phyloP scores from a whole-genome alignment of 1,139 yeast species.

The Sugiyamaella sp. region DNA sequence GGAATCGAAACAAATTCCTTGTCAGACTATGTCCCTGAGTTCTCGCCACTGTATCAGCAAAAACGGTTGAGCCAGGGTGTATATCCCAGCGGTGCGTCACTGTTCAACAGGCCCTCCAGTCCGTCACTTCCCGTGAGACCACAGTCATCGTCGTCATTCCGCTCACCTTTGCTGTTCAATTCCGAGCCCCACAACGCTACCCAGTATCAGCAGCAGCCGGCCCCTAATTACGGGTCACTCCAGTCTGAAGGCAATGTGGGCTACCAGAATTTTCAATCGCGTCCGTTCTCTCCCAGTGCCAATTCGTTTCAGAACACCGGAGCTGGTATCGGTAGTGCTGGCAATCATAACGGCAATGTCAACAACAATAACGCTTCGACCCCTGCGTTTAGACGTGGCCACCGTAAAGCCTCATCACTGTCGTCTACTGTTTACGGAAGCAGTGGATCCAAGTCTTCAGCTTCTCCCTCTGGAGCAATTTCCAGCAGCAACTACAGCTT shows the following conservation, averaged over 20 bases:
- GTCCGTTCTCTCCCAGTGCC: not conserved
- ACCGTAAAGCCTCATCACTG: conserved; percentile 37
- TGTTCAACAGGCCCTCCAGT: conserved; percentile 29
- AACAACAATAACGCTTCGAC: conserved; percentile 17
- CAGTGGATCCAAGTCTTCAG: conserved; percentile 8
- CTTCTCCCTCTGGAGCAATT: conserved; percentile 19
- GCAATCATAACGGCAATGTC: not conserved
- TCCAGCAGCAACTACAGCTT: conserved; percentile 22
- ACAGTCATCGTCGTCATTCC: conserved; percentile 32
- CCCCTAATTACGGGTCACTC: not conserved
- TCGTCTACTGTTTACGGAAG: conserved; percentile 26
- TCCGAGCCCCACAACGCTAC: not conserved
- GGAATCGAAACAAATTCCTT: not conserved
- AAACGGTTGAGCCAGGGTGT: conserved; percentile 10
- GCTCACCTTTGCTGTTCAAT: conserved; percentile 21
- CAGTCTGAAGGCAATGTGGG: not conserved
- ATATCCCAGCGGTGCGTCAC: not conserved
- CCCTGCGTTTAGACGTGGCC: conserved; percentile 34
- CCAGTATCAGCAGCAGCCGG: not conserved
- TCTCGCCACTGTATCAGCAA: conserved; percentile 18
- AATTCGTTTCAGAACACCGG: not conserved
- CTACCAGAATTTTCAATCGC: not conserved
- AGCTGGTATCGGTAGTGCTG: not conserved
- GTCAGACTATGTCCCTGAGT: conserved; percentile 15
- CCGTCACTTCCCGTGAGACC: conserved; percentile 37